These are phyloP conservation scores for Planoprotostelium fungivorum DNA, from an alignment of 78 protist genomes.

Conservation along the genomic window DNA sequence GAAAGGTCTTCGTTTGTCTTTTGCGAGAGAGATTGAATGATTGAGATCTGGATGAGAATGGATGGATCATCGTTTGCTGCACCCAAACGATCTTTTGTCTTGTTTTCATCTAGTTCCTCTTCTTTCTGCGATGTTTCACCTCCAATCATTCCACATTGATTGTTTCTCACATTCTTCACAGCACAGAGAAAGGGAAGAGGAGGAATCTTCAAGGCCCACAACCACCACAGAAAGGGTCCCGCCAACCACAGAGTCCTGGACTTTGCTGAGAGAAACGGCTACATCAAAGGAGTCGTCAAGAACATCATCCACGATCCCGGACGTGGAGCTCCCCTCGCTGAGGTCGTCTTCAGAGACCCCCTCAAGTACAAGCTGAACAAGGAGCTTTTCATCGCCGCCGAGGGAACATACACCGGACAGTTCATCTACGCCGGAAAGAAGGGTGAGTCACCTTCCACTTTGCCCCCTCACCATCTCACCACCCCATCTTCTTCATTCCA, in stretches of 20 bases:
- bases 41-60: too few relatives aligned
- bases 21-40: too few relatives aligned
- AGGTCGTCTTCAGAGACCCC: constrained; percentile 93
- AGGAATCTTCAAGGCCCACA: constrained; percentile 76
- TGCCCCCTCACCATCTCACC: neutral
- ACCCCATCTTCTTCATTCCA: neutral
- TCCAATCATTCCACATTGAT: neutral
- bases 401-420: constrained; percentile 99
- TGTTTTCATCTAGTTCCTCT: too few relatives aligned
- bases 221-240: constrained; percentile 92
- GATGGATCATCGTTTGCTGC: too few relatives aligned
- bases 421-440: constrained; percentile 94
- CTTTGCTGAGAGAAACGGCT: constrained; percentile 97
- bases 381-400: constrained; percentile 94
- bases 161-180: neutral
- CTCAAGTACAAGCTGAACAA: constrained; percentile 71
- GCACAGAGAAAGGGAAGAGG: constrained; percentile 67
- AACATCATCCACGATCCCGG: constrained; percentile 99
- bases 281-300: constrained; percentile 80
- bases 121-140: too few relatives aligned
- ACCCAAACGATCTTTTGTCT: too few relatives aligned
- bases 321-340: constrained; percentile 99
- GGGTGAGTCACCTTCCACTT: constrained; percentile 33
- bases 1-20: too few relatives aligned
- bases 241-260: constrained; percentile 92